A percentile compares a stretch with the other conserved stretches of the same genome.
phyloP scores from a whole-genome alignment of 805 yeast species.

The Candida nanaspora region DNA sequence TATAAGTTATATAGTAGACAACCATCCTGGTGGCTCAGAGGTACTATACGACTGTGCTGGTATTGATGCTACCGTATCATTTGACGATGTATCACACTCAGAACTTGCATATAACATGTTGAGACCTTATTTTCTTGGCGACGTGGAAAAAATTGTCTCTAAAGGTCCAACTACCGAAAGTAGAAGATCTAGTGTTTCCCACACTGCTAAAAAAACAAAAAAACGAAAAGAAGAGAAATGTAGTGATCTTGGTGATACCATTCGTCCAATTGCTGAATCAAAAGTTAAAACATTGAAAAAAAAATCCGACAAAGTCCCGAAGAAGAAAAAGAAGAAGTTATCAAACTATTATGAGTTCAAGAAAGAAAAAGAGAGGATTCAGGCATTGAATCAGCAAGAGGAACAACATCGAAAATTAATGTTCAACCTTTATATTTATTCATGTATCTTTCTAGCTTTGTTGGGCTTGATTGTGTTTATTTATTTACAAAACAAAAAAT shows the following conservation, averaged over 20 bases:
- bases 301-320: not conserved
- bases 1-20: slow-evolving; percentile 44
- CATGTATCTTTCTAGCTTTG: not conserved
- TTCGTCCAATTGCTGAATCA: too few species aligned
- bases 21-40: slow-evolving; percentile 85
- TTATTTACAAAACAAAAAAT: slow-evolving; percentile 23
- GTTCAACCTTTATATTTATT: slow-evolving; percentile 1
- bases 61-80: slow-evolving; percentile 63
- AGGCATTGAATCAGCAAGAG: not conserved
- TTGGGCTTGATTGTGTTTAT: slow-evolving; percentile 21
- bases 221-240: slow-evolving; percentile 23
- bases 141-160: too few species aligned
- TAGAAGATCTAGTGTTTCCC: slow-evolving; percentile 33
- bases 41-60: slow-evolving; percentile 76
- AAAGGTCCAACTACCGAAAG: too few species aligned
- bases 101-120: slow-evolving; percentile 82
- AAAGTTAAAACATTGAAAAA: not conserved
- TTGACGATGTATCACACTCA: slow-evolving; percentile 68
- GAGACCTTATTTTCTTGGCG: slow-evolving; percentile 73
- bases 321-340: not conserved
- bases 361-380: not conserved
- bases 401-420: not conserved
- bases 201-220: too few species aligned
- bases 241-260: too few species aligned
- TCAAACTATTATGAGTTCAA: slow-evolving; percentile 5